Evolutionary conservation across 345 rosid species (phyloP).

Genomic region (Bruguiera gymnorhiza): DNA sequence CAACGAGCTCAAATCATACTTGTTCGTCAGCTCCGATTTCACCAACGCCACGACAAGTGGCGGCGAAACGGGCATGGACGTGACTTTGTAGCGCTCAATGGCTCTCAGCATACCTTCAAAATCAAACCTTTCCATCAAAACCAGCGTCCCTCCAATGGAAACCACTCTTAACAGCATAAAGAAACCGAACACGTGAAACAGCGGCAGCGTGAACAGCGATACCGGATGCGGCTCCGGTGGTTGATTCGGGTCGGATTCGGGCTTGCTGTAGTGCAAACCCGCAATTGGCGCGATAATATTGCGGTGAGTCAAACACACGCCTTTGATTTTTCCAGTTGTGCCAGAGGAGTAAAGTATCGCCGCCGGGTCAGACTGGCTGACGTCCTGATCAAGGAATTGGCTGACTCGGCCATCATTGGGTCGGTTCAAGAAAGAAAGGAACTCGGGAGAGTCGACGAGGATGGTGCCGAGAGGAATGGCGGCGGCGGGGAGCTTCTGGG

Average conservation of each 20-base stretch:
- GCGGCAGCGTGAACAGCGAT: constrained; percentile 42
- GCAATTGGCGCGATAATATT: constrained; percentile 62
- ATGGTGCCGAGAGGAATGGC: constrained; percentile 39
- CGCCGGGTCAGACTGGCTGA: constrained; percentile 62
- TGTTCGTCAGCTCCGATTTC: constrained; percentile 61
- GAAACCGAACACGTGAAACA: constrained; percentile 51
- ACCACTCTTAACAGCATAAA: constrained; percentile 31
- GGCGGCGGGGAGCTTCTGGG: constrained; percentile 32
- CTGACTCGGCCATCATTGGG: constrained; percentile 1
- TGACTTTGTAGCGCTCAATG: constrained; percentile 51
- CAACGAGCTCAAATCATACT: constrained; percentile 67
- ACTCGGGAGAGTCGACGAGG: constrained; percentile 74
- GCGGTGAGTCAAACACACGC: constrained; percentile 63
- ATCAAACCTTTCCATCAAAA: constrained; percentile 45
- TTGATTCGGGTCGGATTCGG: background rate
- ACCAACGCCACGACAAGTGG: constrained; percentile 64
- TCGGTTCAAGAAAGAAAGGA: constrained; percentile 41
- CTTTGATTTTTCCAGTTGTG: constrained; percentile 74
- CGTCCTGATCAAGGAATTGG: constrained; percentile 10
- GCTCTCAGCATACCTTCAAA: constrained; percentile 38
- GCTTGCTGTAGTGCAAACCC: constrained; percentile 30
- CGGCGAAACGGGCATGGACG: constrained; percentile 75
- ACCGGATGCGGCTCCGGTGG: constrained; percentile 37
- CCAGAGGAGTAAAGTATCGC: constrained; percentile 80
- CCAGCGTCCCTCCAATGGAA: constrained; percentile 40